These are phyloP conservation scores for Musa beccarii DNA, from an alignment of 176 grass and related monocot genomes.

Conservation along the genomic window DNA sequence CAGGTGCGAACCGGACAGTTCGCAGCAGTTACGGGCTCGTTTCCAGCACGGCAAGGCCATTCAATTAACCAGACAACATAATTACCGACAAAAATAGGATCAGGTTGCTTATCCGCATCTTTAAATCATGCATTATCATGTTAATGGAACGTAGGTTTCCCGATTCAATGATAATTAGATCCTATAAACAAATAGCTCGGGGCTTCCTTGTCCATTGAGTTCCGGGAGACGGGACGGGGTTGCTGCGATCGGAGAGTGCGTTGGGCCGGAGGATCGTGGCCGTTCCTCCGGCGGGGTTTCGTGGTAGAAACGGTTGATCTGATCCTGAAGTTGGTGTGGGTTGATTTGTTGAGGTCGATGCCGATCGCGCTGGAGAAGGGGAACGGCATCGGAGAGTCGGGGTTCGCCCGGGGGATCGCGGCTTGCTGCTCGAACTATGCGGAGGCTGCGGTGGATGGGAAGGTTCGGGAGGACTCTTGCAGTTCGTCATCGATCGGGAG, in stretches of 20 bases:
- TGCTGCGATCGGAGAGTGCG: not conserved
- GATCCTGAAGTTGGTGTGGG: too few species aligned
- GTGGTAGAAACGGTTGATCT: not conserved
- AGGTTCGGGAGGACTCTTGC: not conserved
- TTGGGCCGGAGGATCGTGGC: not conserved
- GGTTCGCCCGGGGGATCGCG: not conserved
- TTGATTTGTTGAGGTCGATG: not conserved
- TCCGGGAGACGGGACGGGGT: not conserved
- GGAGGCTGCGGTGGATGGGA: not conserved
- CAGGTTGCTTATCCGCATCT: too few species aligned
- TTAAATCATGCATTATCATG: too few species aligned
- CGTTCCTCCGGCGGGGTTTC: not conserved
- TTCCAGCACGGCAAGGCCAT: too few species aligned
- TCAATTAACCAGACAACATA: too few species aligned
- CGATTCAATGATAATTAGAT: too few species aligned
- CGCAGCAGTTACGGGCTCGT: too few species aligned
- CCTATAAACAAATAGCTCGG: not conserved
- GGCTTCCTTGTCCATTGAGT: not conserved
- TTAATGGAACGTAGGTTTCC: too few species aligned
- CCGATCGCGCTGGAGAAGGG: not conserved
- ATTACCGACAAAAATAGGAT: too few species aligned
- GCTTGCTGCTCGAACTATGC: not conserved
- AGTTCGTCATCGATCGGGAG: not conserved
- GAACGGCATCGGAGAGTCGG: slow-evolving; percentile 2
- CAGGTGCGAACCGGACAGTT: too few species aligned